Evolutionary conservation across 1,284 basidiomycete genomes (phyloP).

Genomic region (Marasmius oreades): DNA sequence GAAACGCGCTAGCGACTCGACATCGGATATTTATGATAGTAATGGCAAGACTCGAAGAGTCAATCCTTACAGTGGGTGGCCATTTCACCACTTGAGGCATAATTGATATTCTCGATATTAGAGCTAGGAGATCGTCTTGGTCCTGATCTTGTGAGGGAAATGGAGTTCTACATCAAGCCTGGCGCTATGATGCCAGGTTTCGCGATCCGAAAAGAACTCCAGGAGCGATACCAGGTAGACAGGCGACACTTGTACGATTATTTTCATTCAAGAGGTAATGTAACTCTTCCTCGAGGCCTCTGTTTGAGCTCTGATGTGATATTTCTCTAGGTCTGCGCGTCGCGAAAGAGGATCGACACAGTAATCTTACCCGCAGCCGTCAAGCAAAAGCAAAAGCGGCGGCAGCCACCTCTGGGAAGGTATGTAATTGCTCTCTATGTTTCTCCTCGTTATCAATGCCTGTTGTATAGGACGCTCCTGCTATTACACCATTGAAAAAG

Average conservation of each 20-base stretch:
- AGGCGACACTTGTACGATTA: slow-evolving; percentile 74
- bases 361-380: slow-evolving; percentile 40
- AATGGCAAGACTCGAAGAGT: slow-evolving; percentile 38
- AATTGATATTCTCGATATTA: slow-evolving; percentile 28
- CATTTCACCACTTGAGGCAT: background rate
- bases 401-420: slow-evolving; percentile 1
- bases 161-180: slow-evolving; percentile 62
- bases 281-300: background rate
- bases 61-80: slow-evolving; percentile 35
- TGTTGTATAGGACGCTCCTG: background rate
- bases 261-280: slow-evolving; percentile 55
- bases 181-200: slow-evolving; percentile 72
- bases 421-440: background rate
- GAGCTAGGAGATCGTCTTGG: slow-evolving; percentile 62
- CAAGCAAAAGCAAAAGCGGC: slow-evolving; percentile 26
- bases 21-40: background rate
- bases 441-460: background rate
- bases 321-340: slow-evolving; percentile 54
- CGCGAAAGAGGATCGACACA: slow-evolving; percentile 61
- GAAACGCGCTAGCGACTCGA: background rate
- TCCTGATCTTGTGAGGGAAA: slow-evolving; percentile 60
- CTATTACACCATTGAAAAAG: background rate
- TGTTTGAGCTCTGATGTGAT: background rate
- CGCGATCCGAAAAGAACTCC: slow-evolving; percentile 61
- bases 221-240: slow-evolving; percentile 63